phyloP scores from a whole-genome alignment of 2,329 filamentous ascomycete genomes.

The Cladophialophora bantiana region DNA sequence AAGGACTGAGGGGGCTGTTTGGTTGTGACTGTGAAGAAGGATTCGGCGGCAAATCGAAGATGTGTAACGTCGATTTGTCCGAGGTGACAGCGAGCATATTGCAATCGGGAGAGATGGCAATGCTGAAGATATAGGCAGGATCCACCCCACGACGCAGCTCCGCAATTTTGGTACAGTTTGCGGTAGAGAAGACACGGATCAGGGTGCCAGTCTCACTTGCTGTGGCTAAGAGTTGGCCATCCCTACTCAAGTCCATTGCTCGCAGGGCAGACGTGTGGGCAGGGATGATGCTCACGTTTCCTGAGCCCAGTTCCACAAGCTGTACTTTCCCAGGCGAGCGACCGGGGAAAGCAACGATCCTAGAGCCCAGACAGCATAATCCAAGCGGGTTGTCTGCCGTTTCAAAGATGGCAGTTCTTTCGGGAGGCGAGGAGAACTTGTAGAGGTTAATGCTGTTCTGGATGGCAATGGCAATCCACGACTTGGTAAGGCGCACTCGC shows the following conservation, averaged over 20 bases:
- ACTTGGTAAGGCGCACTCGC: conserved; percentile 77
- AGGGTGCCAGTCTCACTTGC: conserved; percentile 92
- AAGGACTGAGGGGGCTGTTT: conserved; percentile 45
- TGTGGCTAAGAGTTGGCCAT: conserved; percentile 83
- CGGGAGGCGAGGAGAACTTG: conserved; percentile 74
- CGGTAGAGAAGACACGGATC: conserved; percentile 82
- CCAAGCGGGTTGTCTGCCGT: conserved; percentile 85
- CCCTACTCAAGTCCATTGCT: conserved; percentile 78
- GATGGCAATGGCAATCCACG: conserved; percentile 79
- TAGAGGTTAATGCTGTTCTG: conserved; percentile 84
- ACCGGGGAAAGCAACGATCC: conserved; percentile 83
- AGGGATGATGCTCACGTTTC: conserved; percentile 90
- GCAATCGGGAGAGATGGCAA: conserved; percentile 85
- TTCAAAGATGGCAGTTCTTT: conserved; percentile 77
- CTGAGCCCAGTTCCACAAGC: conserved; percentile 76
- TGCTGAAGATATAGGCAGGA: conserved; percentile 82
- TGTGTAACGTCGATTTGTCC: conserved; percentile 93
- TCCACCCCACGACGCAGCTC: conserved; percentile 91
- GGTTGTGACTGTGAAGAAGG: conserved; percentile 47
- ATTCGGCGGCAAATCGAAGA: conserved; percentile 81
- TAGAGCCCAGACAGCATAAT: conserved; percentile 76
- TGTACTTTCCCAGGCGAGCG: conserved; percentile 87
- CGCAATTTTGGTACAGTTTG: conserved; percentile 77
- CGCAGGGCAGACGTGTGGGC: conserved; percentile 82
- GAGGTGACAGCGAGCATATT: conserved; percentile 87